phyloP scores from a whole-genome alignment of 345 rosid genomes.

The Dipteronia sinensis region DNA sequence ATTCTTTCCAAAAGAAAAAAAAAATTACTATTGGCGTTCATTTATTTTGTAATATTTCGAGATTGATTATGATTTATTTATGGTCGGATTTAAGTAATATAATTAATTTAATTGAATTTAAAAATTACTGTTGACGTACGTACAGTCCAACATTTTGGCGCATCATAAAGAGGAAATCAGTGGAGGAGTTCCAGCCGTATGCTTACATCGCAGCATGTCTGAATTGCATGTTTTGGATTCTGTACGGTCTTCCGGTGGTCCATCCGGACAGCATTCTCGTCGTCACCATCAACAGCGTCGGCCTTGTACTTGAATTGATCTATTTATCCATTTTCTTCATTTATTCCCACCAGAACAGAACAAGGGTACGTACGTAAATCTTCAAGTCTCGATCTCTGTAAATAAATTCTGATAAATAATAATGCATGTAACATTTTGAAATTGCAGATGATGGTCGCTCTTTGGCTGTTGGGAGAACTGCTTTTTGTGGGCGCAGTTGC shows the following conservation, averaged over 20 bases:
- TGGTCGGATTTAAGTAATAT: too few relatives aligned
- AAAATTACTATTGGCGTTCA: too few relatives aligned
- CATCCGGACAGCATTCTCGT: constrained; percentile 44
- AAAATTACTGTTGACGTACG: too few relatives aligned
- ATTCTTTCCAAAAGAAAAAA: too few relatives aligned
- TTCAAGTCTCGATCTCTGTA: too few relatives aligned
- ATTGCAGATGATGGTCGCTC: constrained; percentile 4
- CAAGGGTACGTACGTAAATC: constrained; percentile 4
- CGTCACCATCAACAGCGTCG: constrained; percentile 41
- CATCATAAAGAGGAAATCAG: constrained; percentile 41
- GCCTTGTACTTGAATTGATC: constrained; percentile 34
- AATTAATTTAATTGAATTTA: too few relatives aligned
- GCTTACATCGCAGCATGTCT: constrained; percentile 40
- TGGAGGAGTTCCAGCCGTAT: constrained; percentile 45
- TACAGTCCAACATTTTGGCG: constrained; percentile 45
- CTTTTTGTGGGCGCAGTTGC: constrained; percentile 15
- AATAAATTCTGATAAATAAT: too few relatives aligned
- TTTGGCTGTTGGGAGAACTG: constrained; percentile 23
- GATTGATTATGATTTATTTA: too few relatives aligned
- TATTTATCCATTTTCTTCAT: constrained; percentile 32
- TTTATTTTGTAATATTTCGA: not conserved
- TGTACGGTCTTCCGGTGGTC: constrained; percentile 51
- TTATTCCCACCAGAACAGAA: not conserved
- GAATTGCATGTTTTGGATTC: constrained; percentile 43
- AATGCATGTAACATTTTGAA: too few relatives aligned